A percentile compares a stretch with the other conserved stretches of the same genome.
These are phyloP conservation scores for Talaromyces liani DNA, from an alignment of 495 filamentous ascomycete genomes.

Conservation along the genomic window DNA sequence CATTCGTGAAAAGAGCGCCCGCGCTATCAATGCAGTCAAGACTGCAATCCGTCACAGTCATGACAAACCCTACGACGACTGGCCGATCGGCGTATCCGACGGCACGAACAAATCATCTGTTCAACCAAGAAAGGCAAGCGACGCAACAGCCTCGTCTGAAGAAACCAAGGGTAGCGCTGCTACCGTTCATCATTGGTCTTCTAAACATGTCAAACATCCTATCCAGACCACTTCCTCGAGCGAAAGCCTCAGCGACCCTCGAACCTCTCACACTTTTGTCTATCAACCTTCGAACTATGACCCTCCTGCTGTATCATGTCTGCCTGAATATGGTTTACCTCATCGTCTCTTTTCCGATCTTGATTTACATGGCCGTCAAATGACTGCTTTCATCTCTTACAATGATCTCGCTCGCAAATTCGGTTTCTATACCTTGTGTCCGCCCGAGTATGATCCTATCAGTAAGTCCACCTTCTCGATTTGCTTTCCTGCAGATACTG, in stretches of 20 bases:
- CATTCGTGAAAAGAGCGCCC: not conserved
- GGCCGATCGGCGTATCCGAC: not conserved
- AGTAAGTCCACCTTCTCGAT: not conserved
- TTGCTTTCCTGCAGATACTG: not conserved
- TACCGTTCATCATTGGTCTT: slow-evolving; percentile 26
- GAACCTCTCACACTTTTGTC: not conserved
- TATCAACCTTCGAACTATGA: slow-evolving; percentile 1
- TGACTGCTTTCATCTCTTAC: not conserved
- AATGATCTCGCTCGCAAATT: not conserved
- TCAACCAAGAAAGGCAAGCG: slow-evolving; percentile 21
- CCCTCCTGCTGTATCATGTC: slow-evolving; percentile 1
- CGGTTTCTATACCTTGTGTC: not conserved
- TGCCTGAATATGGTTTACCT: not conserved
- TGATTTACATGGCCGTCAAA: not conserved
- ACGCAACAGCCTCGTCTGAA: slow-evolving; percentile 21
- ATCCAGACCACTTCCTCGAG: not conserved
- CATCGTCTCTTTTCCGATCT: slow-evolving; percentile 6
- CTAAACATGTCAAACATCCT: slow-evolving; percentile 8
- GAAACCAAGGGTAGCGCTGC: slow-evolving; percentile 20
- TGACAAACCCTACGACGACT: not conserved
- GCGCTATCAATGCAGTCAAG: not conserved
- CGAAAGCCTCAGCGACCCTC: not conserved
- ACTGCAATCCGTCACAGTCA: not conserved
- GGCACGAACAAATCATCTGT: not conserved
- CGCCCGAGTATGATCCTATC: slow-evolving; percentile 7